Percentiles rank a stretch among this genome's conserved stretches.
Conservation (phyloP, 2,329 filamentous ascomycete genomes). For the Coniella lustricola region DNA sequence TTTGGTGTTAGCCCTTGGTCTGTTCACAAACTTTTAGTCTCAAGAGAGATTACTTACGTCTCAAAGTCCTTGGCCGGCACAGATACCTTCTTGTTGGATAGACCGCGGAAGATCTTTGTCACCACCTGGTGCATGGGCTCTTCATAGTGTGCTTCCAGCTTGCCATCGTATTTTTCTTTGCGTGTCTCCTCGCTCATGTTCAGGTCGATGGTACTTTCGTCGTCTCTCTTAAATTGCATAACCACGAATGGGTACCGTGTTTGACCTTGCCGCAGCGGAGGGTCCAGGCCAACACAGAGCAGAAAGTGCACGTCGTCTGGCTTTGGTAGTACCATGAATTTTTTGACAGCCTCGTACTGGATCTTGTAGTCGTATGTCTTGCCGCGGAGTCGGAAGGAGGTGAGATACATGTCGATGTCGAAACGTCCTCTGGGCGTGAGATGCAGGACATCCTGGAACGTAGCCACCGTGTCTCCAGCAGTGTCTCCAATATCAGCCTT, state of each 20-base stretch:
- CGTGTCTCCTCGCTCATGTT: slow-evolving; percentile 92
- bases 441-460: slow-evolving; percentile 93
- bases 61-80: slow-evolving; percentile 91
- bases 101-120: slow-evolving; percentile 87
- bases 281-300: slow-evolving; percentile 89
- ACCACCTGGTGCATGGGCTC: slow-evolving; percentile 89
- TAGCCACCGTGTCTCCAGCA: slow-evolving; percentile 96
- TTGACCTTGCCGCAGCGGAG: slow-evolving; percentile 91
- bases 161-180: slow-evolving; percentile 79
- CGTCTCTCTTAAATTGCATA: slow-evolving; percentile 98
- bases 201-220: slow-evolving; percentile 91
- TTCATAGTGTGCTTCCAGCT: slow-evolving; percentile 83
- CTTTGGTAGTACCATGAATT: slow-evolving; percentile 97
- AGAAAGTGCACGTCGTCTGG: slow-evolving; percentile 96
- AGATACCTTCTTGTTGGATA: slow-evolving; percentile 92
- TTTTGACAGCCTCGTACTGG: slow-evolving; percentile 95
- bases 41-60: slow-evolving; percentile 43
- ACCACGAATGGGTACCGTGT: slow-evolving; percentile 97
- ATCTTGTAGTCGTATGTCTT: slow-evolving; percentile 99
- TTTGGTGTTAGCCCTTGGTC: slow-evolving; percentile 13
- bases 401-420: slow-evolving; percentile 99
- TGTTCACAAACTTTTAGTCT: too few species aligned
- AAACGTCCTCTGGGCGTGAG: slow-evolving; percentile 98
- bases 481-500: slow-evolving; percentile 99
- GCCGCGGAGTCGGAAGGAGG: slow-evolving; percentile 89